Percentiles rank a stretch among this genome's conserved stretches.
These are phyloP conservation scores for Xylona heveae DNA, from an alignment of 495 filamentous ascomycete genomes.

Conservation along the genomic window DNA sequence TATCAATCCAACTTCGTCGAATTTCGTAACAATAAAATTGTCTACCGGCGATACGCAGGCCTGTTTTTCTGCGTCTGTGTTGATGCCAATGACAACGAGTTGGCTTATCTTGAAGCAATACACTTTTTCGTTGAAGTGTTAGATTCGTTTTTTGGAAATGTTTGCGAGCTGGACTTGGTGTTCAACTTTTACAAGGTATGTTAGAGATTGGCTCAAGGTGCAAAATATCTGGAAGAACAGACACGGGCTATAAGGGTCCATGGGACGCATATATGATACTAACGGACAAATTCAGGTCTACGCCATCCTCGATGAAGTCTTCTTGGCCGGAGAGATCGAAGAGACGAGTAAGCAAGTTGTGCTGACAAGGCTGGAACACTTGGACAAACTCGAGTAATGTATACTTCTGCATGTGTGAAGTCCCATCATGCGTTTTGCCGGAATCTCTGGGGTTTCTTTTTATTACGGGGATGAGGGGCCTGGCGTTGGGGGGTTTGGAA, in stretches of 20 bases:
- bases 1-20: constrained; percentile 99
- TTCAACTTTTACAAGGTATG: constrained; percentile 87
- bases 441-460: no score
- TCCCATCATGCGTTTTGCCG: no score
- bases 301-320: constrained; percentile 94
- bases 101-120: constrained; percentile 92
- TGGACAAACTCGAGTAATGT: constrained; percentile 93
- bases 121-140: constrained; percentile 99
- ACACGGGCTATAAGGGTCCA: not conserved
- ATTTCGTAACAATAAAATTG: constrained; percentile 75
- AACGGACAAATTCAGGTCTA: constrained; percentile 47
- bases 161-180: constrained; percentile 95
- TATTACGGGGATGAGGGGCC: no score
- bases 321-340: constrained; percentile 91
- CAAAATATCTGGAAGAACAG: not conserved
- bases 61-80: constrained; percentile 98
- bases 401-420: no score
- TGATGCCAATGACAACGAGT: constrained; percentile 96
- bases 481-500: no score
- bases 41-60: constrained; percentile 90
- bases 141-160: constrained; percentile 96
- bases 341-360: constrained; percentile 98
- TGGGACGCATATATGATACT: constrained; percentile 4
- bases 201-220: constrained; percentile 3
- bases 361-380: constrained; percentile 75